Conservation (phyloP, 176 grass and related monocot species). For the Triticum timopheevii region DNA sequence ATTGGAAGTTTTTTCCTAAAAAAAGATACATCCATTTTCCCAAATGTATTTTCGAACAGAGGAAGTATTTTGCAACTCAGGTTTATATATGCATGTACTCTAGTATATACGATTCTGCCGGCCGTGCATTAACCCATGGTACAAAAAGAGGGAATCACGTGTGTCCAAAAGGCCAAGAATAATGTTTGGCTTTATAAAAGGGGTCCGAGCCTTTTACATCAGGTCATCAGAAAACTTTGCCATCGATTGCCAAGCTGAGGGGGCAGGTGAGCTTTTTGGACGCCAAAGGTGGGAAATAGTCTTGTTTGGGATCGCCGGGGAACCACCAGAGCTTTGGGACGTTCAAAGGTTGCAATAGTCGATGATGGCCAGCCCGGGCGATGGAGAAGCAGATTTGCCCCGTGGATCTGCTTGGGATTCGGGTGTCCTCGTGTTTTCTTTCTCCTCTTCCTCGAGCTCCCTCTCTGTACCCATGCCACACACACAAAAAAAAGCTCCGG, state of each 20-base stretch:
- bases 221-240: constrained; percentile 29
- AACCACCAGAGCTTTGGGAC: not conserved
- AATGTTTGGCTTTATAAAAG: constrained; percentile 46
- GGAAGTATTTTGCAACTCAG: not conserved
- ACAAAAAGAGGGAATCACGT: constrained; percentile 29
- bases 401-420: constrained; percentile 28
- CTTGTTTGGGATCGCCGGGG: constrained; percentile 24
- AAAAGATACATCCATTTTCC: too few relatives aligned
- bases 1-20: too few relatives aligned
- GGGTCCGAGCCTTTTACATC: constrained; percentile 11
- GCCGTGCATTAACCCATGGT: not conserved
- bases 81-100: not conserved
- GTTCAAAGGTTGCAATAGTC: constrained; percentile 35
- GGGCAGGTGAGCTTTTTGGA: constrained; percentile 18
- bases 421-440: constrained; percentile 15
- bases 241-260: constrained; percentile 29
- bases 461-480: not conserved
- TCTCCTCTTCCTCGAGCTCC: not conserved
- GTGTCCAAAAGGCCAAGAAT: constrained; percentile 46
- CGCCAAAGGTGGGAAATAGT: not conserved
- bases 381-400: constrained; percentile 32
- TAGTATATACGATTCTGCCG: not conserved
- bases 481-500: not conserved
- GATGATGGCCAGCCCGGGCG: not conserved
- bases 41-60: too few relatives aligned